Base-by-base conservation (phyloP, 176 grass and related monocot genomes). In the Thalia dealbata region DNA sequence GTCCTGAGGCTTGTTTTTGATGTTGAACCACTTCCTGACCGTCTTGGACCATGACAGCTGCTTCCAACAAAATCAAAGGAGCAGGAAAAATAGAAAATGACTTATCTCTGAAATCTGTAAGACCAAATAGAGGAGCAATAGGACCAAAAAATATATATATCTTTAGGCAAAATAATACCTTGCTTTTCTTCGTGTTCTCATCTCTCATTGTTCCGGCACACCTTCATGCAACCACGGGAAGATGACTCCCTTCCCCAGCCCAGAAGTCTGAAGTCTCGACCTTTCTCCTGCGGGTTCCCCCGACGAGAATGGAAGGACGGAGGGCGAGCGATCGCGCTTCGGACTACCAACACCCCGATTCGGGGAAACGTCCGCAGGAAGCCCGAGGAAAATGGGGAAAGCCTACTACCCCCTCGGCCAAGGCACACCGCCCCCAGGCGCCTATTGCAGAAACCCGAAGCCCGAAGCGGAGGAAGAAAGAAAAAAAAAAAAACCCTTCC, bases 1-100 rank as follows among this genome's bases (percentile, higher is more conserved):
- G 26, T 99, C 95, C 15, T 93, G 81, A n/a, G 85, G 74, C 76
- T 95, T 93, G 24, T 43, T 81, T 81, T 85, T 93, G 79, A 99
- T 83, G 73, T 99, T 93, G 83, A 99, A 83, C 95, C 87, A 93
- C 83, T 99, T 99, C 83, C 85, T 84, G 32, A 93, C 90, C 18
- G 90, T 90, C 81, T 85, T 99, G 30, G 95, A 99, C 95, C 95
- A 93, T 10, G 95, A 99, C 26, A 92, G 82, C 90, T 99, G 79
- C 79, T 43, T 3, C 8, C 77, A 61, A 74, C 45, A 68, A 81
- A 72, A 38, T 69, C 6, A 43, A 24, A 74, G 23, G 66, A 61
- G 38, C 23, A 76, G 35, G 35, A 43, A 75, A 24, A 69, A 61
- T 27, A 21, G 70, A 59, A 48, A 67, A 76, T 30, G 32, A 67